Conservation (phyloP, 768 basidiomycete genomes). For the Coprinopsis marcescibilis region DNA sequence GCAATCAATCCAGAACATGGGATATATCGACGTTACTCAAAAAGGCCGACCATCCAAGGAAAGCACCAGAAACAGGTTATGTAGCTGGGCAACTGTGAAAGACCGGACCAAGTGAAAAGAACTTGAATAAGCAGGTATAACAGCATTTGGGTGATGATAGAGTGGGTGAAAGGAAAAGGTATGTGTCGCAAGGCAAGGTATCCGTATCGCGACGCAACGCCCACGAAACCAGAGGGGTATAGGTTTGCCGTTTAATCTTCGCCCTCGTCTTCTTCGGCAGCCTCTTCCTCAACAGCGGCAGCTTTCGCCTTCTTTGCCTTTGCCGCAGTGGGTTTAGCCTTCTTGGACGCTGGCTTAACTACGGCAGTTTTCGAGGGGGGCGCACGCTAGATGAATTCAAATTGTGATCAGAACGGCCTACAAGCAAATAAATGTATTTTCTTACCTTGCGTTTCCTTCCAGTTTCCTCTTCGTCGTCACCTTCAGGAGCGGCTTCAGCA, state of each 20-base stretch:
- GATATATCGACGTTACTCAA: no score
- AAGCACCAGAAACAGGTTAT: no score
- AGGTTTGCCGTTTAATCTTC: slow-evolving; percentile 2
- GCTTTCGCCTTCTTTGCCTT: slow-evolving; percentile 45
- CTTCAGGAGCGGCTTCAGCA: slow-evolving; percentile 30
- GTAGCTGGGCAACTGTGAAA: no score
- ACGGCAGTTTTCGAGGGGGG: slow-evolving; percentile 30
- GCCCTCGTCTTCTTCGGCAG: slow-evolving; percentile 8
- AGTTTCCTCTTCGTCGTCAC: slow-evolving; percentile 35
- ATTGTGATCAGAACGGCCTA: not conserved
- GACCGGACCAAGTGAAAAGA: no score
- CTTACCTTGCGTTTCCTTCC: slow-evolving; percentile 72
- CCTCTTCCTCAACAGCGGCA: slow-evolving; percentile 36
- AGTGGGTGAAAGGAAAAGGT: no score
- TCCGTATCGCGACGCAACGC: no score
- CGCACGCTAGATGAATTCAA: slow-evolving; percentile 17
- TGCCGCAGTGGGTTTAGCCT: slow-evolving; percentile 32
- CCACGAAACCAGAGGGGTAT: no score
- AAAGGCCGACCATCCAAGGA: no score
- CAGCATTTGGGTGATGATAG: no score
- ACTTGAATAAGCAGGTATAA: no score
- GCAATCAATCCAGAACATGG: no score
- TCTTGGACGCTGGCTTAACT: slow-evolving; percentile 44
- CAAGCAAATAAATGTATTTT: slow-evolving; percentile 8
- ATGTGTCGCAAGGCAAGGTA: no score